A percentile compares a stretch with the other conserved stretches of the same genome.
Evolutionary conservation across 805 yeast species (phyloP).

Genomic region (Clavispora vitiphila): DNA sequence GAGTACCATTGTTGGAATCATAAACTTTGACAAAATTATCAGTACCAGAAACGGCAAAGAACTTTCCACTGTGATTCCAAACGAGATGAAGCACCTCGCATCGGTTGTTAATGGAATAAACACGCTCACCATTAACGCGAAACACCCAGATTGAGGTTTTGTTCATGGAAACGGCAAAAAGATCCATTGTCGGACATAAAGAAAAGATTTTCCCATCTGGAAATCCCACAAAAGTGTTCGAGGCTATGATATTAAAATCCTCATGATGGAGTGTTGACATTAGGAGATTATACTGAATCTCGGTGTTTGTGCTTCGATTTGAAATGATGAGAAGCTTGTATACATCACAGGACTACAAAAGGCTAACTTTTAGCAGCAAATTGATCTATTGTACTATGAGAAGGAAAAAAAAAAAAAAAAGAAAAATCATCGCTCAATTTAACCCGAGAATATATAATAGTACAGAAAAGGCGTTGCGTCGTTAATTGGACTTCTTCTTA

Average conservation of each 20-base stretch:
- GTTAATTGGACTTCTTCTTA: neutral
- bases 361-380: too few species aligned
- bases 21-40: slow-evolving; percentile 41
- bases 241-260: slow-evolving; percentile 3
- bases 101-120: slow-evolving; percentile 43
- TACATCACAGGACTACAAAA: neutral
- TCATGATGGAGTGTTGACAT: neutral
- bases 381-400: too few species aligned
- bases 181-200: slow-evolving; percentile 52
- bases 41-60: slow-evolving; percentile 41
- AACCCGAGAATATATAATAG: neutral
- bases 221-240: slow-evolving; percentile 15
- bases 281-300: neutral
- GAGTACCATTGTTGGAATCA: slow-evolving; percentile 44
- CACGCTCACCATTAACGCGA: slow-evolving; percentile 49
- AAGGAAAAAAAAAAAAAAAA: too few species aligned
- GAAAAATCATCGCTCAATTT: too few species aligned
- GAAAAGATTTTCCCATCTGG: slow-evolving; percentile 36
- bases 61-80: slow-evolving; percentile 34
- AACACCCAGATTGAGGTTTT: slow-evolving; percentile 45
- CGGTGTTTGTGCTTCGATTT: neutral
- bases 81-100: slow-evolving; percentile 26
- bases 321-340: neutral
- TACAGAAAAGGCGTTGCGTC: neutral
- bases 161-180: slow-evolving; percentile 50